Percentiles rank a stretch among this genome's conserved stretches.
phyloP scores from a whole-genome alignment of 208 protist genomes.

The Leishmania major region DNA sequence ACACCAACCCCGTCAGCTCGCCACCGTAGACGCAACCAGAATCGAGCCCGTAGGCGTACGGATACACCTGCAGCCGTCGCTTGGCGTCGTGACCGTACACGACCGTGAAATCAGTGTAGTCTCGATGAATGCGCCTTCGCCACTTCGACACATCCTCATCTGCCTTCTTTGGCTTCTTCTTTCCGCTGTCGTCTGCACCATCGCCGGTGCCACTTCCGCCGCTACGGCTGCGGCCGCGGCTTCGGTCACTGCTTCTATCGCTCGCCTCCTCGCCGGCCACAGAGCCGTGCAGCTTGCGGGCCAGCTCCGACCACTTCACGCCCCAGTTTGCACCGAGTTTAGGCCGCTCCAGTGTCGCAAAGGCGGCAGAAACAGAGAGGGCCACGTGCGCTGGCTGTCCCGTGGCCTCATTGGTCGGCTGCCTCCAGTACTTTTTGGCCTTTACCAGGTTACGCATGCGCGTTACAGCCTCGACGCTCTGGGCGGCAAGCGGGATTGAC shows the following conservation, averaged over 20 bases:
- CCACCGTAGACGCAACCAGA: conserved; percentile 73
- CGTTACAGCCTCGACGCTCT: conserved; percentile 45
- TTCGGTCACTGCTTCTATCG: not conserved
- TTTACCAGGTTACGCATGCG: conserved; percentile 60
- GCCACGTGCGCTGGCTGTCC: conserved; percentile 12
- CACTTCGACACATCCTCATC: conserved; percentile 13
- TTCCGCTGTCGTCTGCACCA: not conserved
- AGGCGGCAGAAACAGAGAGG: conserved; percentile 35
- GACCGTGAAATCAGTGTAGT: conserved; percentile 33
- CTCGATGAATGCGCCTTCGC: conserved; percentile 10
- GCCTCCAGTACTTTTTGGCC: conserved; percentile 12
- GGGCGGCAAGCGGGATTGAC: conserved; percentile 41
- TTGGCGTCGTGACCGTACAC: conserved; percentile 85
- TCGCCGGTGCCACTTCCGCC: not conserved
- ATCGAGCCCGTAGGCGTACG: conserved; percentile 75
- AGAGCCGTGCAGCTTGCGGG: conserved; percentile 8
- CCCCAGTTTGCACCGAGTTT: conserved; percentile 49
- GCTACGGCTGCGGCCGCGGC: not conserved
- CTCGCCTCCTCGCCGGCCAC: not conserved
- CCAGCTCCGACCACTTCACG: conserved; percentile 44
- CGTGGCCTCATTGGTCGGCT: not conserved
- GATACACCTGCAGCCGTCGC: conserved; percentile 58
- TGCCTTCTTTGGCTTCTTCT: conserved; percentile 1
- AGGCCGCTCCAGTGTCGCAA: conserved; percentile 38
- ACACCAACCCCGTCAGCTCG: conserved; percentile 55